Evolutionary conservation across 1,284 basidiomycete species (phyloP), one percentile per base, ranked within the genome.

Genomic region (Sphaerobolus stellatus): DNA sequence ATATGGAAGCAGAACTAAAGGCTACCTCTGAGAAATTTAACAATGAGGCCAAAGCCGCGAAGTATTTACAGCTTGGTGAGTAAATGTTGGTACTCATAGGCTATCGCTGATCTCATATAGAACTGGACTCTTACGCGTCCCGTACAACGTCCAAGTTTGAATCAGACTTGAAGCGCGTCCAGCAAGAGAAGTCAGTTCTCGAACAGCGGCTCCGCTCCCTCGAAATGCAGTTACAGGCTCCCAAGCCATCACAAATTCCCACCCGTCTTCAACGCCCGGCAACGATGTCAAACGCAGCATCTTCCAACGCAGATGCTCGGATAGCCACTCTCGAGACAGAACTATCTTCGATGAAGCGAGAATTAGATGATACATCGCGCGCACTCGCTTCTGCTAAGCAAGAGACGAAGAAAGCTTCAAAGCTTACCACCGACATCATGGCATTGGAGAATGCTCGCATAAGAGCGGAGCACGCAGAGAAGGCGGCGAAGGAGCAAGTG

Each of bases 371-470:
- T 41, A 28, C 48, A 7, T 43, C 48, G 25, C 31, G 20, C 20
- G 11, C 36, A 33, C 45, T 51, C 27, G n/a, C 43, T 48, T 14
- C 28, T 16, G 28, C 53, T 20, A 11, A 36, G 36, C 46, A 54
- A 41, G 53, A 54, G 25, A 34, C 38, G 36, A 72, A 78, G 54
- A 84, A 81, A 59, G 68, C 82, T 7, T 64, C 75, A 4, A 75
- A 72, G 20, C 68, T 72, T 3, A 81, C 84, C 51, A 67, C 70
- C 8, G 74, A 81, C 34, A 64, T 82, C 11, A 68, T 82, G 22
- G 75, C 74, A 50, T 66, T 73, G 9, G 79, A 83, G 60, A 90
- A 90, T 56, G 83, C 83, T 65, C 79, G 76, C 58, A 71, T 77
- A 2, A 82, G 81, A 1, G 52, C 74, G 22, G 83, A 85, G 60